phyloP scores from a whole-genome alignment of 352 stramenopile species.

The Globisporangium canariense region DNA sequence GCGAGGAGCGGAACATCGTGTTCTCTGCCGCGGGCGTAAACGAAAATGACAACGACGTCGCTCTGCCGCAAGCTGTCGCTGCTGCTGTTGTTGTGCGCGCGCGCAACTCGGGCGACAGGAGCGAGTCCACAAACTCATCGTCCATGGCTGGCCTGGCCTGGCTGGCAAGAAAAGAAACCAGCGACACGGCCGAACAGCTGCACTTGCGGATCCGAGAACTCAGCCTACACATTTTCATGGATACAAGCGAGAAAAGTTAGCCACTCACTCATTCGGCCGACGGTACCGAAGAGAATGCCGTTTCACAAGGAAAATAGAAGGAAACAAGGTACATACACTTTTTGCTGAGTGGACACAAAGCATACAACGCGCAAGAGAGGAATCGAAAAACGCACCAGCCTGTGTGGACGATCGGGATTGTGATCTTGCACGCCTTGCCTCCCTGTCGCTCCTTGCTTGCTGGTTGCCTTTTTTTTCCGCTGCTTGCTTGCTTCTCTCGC shows the following conservation, averaged over 20 bases:
- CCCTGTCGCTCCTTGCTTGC: neutral
- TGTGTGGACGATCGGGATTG: neutral
- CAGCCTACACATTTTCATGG: constrained; percentile 9
- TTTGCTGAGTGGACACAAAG: neutral
- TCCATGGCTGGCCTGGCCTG: neutral
- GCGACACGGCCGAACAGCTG: constrained; percentile 14
- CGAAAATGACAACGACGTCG: constrained; percentile 5
- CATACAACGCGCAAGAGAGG: constrained; percentile 7
- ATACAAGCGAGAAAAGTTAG: constrained; percentile 9
- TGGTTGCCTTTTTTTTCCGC: neutral
- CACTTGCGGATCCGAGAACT: constrained; percentile 1
- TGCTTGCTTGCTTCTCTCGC: neutral
- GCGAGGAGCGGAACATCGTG: constrained; percentile 17
- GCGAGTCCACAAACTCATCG: constrained; percentile 12
- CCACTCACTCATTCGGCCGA: constrained; percentile 11
- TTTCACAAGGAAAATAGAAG: constrained; percentile 6
- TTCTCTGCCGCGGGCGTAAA: constrained; percentile 17
- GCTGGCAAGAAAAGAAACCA: neutral
- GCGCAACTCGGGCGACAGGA: constrained; percentile 11
- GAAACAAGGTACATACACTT: constrained; percentile 14
- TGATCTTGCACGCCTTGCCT: neutral
- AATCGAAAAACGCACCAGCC: neutral
- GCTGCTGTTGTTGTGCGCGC: neutral
- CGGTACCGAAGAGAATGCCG: constrained; percentile 10
- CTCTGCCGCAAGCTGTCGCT: constrained; percentile 7